A percentile compares a stretch with the other conserved stretches of the same genome.
phyloP scores from a whole-genome alignment of 2,329 filamentous ascomycete genomes.

The Claviceps sp. region DNA sequence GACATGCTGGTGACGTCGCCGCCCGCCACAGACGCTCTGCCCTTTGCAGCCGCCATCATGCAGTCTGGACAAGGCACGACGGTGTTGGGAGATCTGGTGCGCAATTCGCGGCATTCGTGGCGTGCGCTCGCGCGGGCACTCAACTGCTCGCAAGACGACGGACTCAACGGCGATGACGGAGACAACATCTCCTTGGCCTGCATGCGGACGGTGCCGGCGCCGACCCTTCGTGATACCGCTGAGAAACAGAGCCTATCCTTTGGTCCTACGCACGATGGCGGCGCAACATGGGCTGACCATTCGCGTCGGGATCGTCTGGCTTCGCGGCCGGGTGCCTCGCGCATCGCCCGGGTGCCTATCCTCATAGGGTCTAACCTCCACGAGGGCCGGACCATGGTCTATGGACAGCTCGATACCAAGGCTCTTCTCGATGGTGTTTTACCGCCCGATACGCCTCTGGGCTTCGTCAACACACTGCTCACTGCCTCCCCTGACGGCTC shows the following conservation, averaged over 20 bases:
- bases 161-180: background rate
- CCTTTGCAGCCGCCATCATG: slow-evolving; percentile 17
- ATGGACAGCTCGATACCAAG: background rate
- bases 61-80: slow-evolving; percentile 11
- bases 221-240: slow-evolving; percentile 7
- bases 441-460: background rate
- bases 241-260: slow-evolving; percentile 11
- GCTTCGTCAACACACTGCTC: slow-evolving; percentile 2
- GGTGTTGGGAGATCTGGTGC: background rate
- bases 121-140: background rate
- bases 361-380: slow-evolving; percentile 12
- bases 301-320: slow-evolving; percentile 6
- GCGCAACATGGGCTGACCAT: slow-evolving; percentile 10
- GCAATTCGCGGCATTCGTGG: background rate
- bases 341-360: slow-evolving; percentile 13
- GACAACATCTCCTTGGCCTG: slow-evolving; percentile 8
- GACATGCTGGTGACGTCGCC: slow-evolving; percentile 7
- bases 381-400: slow-evolving; percentile 8
- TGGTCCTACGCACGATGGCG: slow-evolving; percentile 10
- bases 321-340: slow-evolving; percentile 1
- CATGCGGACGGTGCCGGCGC: slow-evolving; percentile 11
- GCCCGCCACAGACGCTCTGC: slow-evolving; percentile 11
- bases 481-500: slow-evolving; percentile 8
- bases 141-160: background rate
- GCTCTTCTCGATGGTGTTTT: background rate